phyloP scores from a whole-genome alignment of 257 asterid species.

The Ehretia macrophylla region DNA sequence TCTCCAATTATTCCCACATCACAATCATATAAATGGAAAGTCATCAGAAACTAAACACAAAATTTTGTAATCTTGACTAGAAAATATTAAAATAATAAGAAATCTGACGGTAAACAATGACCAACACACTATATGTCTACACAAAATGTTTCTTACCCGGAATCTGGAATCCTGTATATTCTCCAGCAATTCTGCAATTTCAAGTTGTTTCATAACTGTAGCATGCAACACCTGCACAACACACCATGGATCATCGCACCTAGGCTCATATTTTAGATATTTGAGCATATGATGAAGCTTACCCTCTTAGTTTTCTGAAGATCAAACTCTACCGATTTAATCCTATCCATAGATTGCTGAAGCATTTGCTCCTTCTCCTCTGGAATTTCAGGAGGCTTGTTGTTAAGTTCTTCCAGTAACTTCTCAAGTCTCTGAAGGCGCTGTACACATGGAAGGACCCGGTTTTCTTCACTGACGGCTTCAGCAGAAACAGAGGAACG shows the following conservation, averaged over 20 bases:
- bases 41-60: neutral
- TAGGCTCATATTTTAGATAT: slow-evolving; percentile 7
- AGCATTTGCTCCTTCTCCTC: slow-evolving; percentile 80
- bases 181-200: slow-evolving; percentile 68
- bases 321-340: slow-evolving; percentile 73
- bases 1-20: neutral
- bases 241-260: slow-evolving; percentile 4
- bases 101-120: too few relatives aligned
- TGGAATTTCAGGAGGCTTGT: slow-evolving; percentile 78
- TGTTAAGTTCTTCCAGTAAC: slow-evolving; percentile 65
- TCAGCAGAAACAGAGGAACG: slow-evolving; percentile 20
- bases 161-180: slow-evolving; percentile 48
- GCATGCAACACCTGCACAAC: slow-evolving; percentile 59
- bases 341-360: slow-evolving; percentile 78
- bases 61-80: neutral
- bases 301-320: slow-evolving; percentile 89
- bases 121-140: too few relatives aligned
- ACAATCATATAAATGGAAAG: neutral
- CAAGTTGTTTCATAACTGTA: slow-evolving; percentile 73
- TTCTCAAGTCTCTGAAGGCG: slow-evolving; percentile 80
- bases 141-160: slow-evolving; percentile 42
- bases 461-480: slow-evolving; percentile 33
- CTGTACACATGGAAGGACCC: slow-evolving; percentile 54
- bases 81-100: neutral
- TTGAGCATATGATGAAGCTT: slow-evolving; percentile 16